A percentile compares a stretch with the other conserved stretches of the same genome.
These are phyloP conservation scores for Eutrema salsugineum DNA, from an alignment of 441 rosid species.

Conservation along the genomic window DNA sequence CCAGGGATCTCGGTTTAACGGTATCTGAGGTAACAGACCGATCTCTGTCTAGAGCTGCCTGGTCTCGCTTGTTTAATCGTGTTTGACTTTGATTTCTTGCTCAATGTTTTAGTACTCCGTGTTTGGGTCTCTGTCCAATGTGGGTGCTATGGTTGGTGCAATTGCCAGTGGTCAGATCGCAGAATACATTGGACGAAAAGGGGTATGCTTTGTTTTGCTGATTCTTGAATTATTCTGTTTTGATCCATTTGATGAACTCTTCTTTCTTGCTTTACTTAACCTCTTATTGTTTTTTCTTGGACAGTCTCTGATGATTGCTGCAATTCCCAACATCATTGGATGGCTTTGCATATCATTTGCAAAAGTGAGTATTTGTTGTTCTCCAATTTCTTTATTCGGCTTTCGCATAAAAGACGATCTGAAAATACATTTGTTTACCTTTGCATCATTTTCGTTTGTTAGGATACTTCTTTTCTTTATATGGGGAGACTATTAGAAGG, in stretches of 20 bases:
- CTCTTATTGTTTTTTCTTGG: neutral
- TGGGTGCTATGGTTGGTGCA: slow-evolving; percentile 83
- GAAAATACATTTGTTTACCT: neutral
- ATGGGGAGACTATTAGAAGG: slow-evolving; percentile 78
- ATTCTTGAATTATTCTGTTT: neutral
- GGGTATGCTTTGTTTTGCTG: slow-evolving; percentile 36
- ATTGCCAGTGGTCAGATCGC: slow-evolving; percentile 81
- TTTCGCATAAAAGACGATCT: neutral
- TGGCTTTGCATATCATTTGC: slow-evolving; percentile 72
- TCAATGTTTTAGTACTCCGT: slow-evolving; percentile 50
- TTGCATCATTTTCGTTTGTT: slow-evolving; percentile 10
- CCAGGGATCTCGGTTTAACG: slow-evolving; percentile 53
- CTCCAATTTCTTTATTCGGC: neutral
- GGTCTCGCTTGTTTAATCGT: neutral
- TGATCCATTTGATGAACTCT: neutral
- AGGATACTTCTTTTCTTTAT: slow-evolving; percentile 74
- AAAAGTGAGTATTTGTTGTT: slow-evolving; percentile 42
- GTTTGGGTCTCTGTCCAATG: slow-evolving; percentile 73
- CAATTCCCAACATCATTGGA: slow-evolving; percentile 69
- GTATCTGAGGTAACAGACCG: slow-evolving; percentile 46
- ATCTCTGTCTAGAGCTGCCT: neutral
- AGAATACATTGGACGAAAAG: slow-evolving; percentile 74
- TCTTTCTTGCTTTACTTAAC: neutral
- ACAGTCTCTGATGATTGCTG: slow-evolving; percentile 75
- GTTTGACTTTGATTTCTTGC: slow-evolving; percentile 20